Conservation (phyloP, 2,329 filamentous ascomycete genomes). For the Aureobasidium melanogenum region DNA sequence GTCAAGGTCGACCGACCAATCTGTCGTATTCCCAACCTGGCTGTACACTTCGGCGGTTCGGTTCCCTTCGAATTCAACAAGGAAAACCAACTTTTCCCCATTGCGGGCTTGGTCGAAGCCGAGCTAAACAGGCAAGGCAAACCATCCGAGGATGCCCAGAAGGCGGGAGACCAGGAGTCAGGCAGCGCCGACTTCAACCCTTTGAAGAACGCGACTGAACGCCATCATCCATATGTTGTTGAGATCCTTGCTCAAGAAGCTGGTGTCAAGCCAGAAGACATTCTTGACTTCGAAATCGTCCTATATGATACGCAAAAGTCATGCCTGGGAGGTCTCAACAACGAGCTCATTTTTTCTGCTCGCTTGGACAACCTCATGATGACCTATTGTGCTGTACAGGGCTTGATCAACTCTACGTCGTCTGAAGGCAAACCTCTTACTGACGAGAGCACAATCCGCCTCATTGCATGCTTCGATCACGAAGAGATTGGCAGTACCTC, state of each 20-base stretch:
- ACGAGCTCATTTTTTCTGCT: slow-evolving; percentile 95
- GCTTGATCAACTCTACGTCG: slow-evolving; percentile 67
- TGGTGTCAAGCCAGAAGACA: slow-evolving; percentile 57
- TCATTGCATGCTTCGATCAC: slow-evolving; percentile 95
- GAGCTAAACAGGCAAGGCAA: slow-evolving; percentile 72
- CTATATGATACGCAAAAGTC: slow-evolving; percentile 93
- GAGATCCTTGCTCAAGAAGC: slow-evolving; percentile 76
- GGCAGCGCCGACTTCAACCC: slow-evolving; percentile 55
- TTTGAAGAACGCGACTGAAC: slow-evolving; percentile 65
- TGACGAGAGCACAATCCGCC: slow-evolving; percentile 69
- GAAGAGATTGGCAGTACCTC: slow-evolving; percentile 93
- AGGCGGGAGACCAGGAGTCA: slow-evolving; percentile 29
- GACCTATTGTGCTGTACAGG: slow-evolving; percentile 86
- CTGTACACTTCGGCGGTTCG: slow-evolving; percentile 85
- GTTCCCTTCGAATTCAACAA: slow-evolving; percentile 90
- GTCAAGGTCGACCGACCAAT: slow-evolving; percentile 88
- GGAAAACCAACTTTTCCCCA: slow-evolving; percentile 90
- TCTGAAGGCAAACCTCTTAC: slow-evolving; percentile 51
- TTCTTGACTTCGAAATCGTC: slow-evolving; percentile 93
- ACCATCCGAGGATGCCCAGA: slow-evolving; percentile 40
- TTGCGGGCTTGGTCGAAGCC: slow-evolving; percentile 75
- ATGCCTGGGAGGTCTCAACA: slow-evolving; percentile 77
- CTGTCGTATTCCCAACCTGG: slow-evolving; percentile 83
- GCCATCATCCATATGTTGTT: slow-evolving; percentile 82
- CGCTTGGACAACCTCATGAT: slow-evolving; percentile 92